Conservation (phyloP, 2,329 filamentous ascomycete species). For the Ceratocystis cacaofunesta region DNA sequence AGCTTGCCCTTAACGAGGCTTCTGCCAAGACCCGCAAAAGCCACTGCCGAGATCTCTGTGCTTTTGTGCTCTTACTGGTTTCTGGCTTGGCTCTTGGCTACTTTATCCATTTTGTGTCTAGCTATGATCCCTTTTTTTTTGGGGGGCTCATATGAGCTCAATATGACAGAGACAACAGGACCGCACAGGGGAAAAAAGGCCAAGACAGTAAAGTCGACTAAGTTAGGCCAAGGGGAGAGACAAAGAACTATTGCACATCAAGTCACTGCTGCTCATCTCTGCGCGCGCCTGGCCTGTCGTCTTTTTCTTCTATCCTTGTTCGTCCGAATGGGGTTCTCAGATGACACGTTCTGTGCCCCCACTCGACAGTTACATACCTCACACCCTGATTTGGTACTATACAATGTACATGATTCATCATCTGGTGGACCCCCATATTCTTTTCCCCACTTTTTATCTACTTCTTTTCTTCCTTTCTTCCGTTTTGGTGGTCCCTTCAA, state of each 20-base stretch:
- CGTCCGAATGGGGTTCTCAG: background rate
- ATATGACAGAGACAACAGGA: background rate
- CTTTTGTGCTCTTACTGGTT: background rate
- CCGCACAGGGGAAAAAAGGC: background rate
- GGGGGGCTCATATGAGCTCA: no score
- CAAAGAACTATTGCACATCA: background rate
- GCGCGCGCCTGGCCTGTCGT: background rate
- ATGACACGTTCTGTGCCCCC: slow-evolving; percentile 5
- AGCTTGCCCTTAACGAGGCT: background rate
- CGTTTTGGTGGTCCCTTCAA: background rate
- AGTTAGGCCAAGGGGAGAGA: background rate
- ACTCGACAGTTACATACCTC: background rate
- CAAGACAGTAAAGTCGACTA: background rate
- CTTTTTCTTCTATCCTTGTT: background rate
- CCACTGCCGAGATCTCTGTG: slow-evolving; percentile 3
- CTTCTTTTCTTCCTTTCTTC: slow-evolving; percentile 13
- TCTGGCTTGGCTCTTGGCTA: background rate
- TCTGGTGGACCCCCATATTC: background rate
- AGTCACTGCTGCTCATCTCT: background rate
- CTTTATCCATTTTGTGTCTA: background rate
- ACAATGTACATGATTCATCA: background rate
- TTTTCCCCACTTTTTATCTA: background rate
- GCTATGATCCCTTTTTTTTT: background rate
- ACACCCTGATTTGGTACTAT: background rate
- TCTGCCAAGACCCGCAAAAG: background rate